Base-by-base conservation (phyloP, 1,139 yeast genomes). In the Hanseniaspora gamundiae region DNA sequence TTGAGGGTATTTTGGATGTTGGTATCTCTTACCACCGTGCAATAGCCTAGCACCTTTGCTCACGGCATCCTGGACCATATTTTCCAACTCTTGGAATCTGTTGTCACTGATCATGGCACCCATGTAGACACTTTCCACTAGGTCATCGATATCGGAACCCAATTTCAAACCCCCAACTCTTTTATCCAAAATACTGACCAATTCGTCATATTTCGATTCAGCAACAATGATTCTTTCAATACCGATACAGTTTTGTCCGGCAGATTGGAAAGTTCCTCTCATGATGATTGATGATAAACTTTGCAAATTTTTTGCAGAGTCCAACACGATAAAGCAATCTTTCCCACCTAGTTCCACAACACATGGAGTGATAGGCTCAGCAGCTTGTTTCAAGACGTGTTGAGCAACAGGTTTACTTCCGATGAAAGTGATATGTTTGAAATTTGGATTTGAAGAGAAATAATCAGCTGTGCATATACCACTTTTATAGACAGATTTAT, bases 231-330 rank as follows among this genome's bases (percentile, higher is more conserved):
- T 94, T 50, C 98, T 71, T 64, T 91, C 98, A 46, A 91, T 83
- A 39, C 98, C 97, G 58, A 91, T 91, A 66, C 98, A 91, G 60
- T 91, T 91, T 61, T 91, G 98, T 9, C 98, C 98, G 0, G 95
- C 85, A 47, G 95, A 83, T 64, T 91, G 98, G 67, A 87, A 91
- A 0, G 95, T 81, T 24, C 97, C 98, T 59, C 98, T 73, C 80
- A 91, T 73, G 35, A 91, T 72, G 27, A 86, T 79, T 6, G 95
- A 84, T 0, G 95, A 77, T 36, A 91, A 69, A 0, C 78, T 74
- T 6, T 70, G 62, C 35, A 77, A 52, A 49, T 76, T 71, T 51
- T 71, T 65, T 35, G 73, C 78, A 50, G 80, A 83, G 57, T 88
- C 95, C 53, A 91, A 70, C 3, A 87, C 88, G 47, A 91, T 70